A percentile compares a stretch with the other conserved stretches of the same genome.
Evolutionary conservation across 805 yeast genomes (phyloP).

Genomic region (Kodamaea kaohsiungensis): DNA sequence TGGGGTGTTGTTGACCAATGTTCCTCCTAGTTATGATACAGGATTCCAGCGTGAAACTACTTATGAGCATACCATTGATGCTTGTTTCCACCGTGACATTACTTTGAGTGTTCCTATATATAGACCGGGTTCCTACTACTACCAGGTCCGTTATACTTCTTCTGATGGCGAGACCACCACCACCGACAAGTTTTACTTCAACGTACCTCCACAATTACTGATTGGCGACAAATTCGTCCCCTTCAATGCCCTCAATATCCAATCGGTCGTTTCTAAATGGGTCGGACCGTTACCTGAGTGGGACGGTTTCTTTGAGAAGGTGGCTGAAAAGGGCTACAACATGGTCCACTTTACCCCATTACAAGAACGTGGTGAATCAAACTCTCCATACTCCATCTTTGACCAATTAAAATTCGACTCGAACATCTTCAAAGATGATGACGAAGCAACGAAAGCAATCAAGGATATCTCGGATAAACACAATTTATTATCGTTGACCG

Average conservation of each 20-base stretch:
- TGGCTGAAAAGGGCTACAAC: slow-evolving; percentile 80
- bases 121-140: slow-evolving; percentile 79
- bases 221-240: slow-evolving; percentile 60
- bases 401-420: slow-evolving; percentile 85
- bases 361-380: slow-evolving; percentile 83
- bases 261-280: slow-evolving; percentile 90
- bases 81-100: slow-evolving; percentile 66
- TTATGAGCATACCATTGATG: slow-evolving; percentile 48
- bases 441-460: slow-evolving; percentile 57
- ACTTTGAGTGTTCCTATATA: slow-evolving; percentile 60
- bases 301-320: slow-evolving; percentile 62
- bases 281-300: slow-evolving; percentile 70
- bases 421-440: slow-evolving; percentile 51
- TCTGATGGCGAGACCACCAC: slow-evolving; percentile 26
- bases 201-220: slow-evolving; percentile 74
- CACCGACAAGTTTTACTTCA: slow-evolving; percentile 68
- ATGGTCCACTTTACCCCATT: slow-evolving; percentile 96
- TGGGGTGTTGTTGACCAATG: slow-evolving; percentile 74
- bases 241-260: slow-evolving; percentile 76
- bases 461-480: slow-evolving; percentile 46
- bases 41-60: slow-evolving; percentile 59
- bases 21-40: slow-evolving; percentile 48
- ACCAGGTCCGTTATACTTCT: slow-evolving; percentile 60
- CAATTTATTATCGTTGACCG: slow-evolving; percentile 77
- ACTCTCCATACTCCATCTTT: slow-evolving; percentile 89